phyloP scores from a whole-genome alignment of 176 grass and related monocot genomes.

The Rhynchospora tenuis region DNA sequence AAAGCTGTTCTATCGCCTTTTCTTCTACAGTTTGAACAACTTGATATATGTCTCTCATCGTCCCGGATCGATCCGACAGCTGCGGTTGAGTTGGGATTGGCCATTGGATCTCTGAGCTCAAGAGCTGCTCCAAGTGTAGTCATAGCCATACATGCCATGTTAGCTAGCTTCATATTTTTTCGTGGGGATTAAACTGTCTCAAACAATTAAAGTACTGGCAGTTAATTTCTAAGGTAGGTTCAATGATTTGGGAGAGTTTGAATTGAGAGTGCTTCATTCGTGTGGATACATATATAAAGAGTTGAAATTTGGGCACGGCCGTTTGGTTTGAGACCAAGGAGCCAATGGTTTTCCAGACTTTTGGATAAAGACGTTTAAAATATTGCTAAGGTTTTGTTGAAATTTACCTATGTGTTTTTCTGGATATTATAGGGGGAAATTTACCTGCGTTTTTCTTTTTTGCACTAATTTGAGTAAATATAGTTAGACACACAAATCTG shows the following conservation, averaged over 20 bases:
- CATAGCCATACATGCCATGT: constrained; percentile 48
- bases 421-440: background rate
- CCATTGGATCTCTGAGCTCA: constrained; percentile 50
- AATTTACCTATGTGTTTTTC: background rate
- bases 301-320: background rate
- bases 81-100: constrained; percentile 26
- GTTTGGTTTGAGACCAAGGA: constrained; percentile 8
- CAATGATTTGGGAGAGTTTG: background rate
- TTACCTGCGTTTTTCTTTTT: too few species aligned
- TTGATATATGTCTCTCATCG: background rate
- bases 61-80: background rate
- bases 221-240: background rate
- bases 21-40: background rate
- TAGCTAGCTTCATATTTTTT: constrained; percentile 40
- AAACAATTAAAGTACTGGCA: background rate
- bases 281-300: background rate
- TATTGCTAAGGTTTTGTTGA: background rate
- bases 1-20: background rate
- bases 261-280: background rate
- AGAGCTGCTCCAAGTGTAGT: constrained; percentile 45
- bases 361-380: background rate
- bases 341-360: constrained; percentile 53
- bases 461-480: background rate
- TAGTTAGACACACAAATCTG: background rate
- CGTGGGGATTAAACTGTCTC: background rate